Evolutionary conservation across 768 basidiomycete genomes (phyloP), one percentile per base, ranked within the genome.

Genomic region (Bullera alba): DNA sequence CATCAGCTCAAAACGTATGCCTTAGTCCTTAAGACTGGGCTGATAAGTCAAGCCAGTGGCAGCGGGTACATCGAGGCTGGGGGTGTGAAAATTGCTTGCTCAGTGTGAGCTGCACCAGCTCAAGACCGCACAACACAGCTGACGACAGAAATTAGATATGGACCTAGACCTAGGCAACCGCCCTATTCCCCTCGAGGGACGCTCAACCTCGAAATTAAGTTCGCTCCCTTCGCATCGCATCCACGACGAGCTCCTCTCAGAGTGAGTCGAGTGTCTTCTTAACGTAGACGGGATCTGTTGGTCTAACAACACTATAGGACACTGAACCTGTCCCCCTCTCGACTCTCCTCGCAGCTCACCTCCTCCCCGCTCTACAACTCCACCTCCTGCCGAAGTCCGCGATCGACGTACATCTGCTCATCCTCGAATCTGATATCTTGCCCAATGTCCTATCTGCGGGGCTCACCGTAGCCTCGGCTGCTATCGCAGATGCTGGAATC

Each of bases 61-160:
- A 95, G 91, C 16, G 91, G 90, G 10, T 99, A 97, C 68, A 86
- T 99, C 60, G 95, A 99, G 74, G 86, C 85, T 1, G 85, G 86
- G 50, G 79, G 79, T 48, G 87, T 87, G 0, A 99, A 99, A 75
- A 82, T 99, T 56, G 91, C 90, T 4, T 95, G 90, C 69, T 90
- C 95, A 35, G 87, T 97, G 92, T 96, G 61, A 64, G 86, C 19
- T 39, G 38, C 8, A 14, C 8, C 19, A 22, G 14, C 38, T 21
- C 8, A 39, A 14, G 8, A 22, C 19, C 38, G 38, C 8, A 12
- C 38, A 22, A 14, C 21, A 10, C 19, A 39, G 10, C 14, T 39
- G 38, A 14, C 21, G 32, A 39, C 29, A 16, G 23, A 37, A 16
- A 2, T 7, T 46, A 76, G 75, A 5, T 99, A 92, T 67, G 89